phyloP scores from a whole-genome alignment of 2,329 filamentous ascomycete genomes.

The Colletotrichum higginsianum region DNA sequence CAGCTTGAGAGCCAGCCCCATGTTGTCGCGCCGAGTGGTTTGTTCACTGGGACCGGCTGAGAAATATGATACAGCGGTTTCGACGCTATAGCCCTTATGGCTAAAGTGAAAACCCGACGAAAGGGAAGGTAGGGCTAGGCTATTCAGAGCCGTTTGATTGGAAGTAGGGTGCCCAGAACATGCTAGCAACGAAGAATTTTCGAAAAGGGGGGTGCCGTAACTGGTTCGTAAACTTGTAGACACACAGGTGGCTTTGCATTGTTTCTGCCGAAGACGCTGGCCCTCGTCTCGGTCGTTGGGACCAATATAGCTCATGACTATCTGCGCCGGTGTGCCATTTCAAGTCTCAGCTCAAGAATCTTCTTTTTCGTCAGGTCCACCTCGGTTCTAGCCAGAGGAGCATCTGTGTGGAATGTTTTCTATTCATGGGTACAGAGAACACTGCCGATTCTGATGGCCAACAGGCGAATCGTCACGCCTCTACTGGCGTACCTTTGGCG shows the following conservation, averaged over 20 bases:
- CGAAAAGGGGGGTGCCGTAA: background rate
- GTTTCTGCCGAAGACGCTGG: constrained; percentile 22
- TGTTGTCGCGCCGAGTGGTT: background rate
- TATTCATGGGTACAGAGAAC: background rate
- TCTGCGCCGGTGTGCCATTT: constrained; percentile 1
- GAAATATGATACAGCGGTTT: constrained; percentile 2
- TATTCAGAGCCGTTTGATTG: constrained; percentile 10
- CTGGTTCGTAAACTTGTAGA: constrained; percentile 26
- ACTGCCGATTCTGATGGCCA: constrained; percentile 3
- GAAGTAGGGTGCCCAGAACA: background rate
- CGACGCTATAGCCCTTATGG: background rate
- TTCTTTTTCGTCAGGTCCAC: constrained; percentile 7
- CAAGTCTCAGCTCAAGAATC: constrained; percentile 22
- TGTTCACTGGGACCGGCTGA: constrained; percentile 12
- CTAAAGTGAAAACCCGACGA: background rate
- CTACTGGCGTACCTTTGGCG: background rate
- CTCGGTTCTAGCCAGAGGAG: background rate
- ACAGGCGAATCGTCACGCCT: background rate
- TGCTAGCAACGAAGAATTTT: background rate
- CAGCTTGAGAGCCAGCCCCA: background rate
- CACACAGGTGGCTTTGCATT: constrained; percentile 17
- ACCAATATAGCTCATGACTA: constrained; percentile 4
- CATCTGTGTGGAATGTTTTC: background rate
- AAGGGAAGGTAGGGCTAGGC: background rate
- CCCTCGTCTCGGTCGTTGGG: constrained; percentile 8